These are phyloP conservation scores for Fusarium newnesense DNA, from an alignment of 2,329 filamentous ascomycete species.

Conservation along the genomic window DNA sequence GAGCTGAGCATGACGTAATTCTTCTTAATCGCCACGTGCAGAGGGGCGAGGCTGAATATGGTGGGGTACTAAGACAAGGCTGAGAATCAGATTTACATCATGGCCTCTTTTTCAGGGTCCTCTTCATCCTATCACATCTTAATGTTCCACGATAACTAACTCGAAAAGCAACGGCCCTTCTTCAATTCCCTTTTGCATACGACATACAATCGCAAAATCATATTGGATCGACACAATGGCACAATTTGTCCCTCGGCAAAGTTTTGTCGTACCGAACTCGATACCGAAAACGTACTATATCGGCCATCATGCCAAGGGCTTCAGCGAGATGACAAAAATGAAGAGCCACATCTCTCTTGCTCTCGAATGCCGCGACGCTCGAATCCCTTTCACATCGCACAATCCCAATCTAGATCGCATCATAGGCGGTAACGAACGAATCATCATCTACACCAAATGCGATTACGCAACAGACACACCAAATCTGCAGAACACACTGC, in stretches of 20 bases:
- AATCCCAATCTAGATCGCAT: conserved; percentile 89
- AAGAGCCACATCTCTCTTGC: conserved; percentile 86
- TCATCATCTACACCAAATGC: conserved; percentile 91
- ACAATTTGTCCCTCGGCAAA: conserved; percentile 76
- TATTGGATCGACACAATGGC: conserved; percentile 37
- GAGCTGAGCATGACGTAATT: conserved; percentile 33
- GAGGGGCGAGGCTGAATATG: conserved; percentile 3
- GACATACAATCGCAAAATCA: background rate
- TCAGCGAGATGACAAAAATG: conserved; percentile 81
- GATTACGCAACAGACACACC: conserved; percentile 70
- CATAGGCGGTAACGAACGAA: conserved; percentile 75
- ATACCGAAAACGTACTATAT: conserved; percentile 93
- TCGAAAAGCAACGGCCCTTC: background rate
- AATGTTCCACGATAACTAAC: background rate
- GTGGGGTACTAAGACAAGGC: conserved; percentile 24
- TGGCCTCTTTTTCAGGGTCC: conserved; percentile 18
- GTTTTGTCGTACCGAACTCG: conserved; percentile 76
- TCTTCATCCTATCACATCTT: background rate
- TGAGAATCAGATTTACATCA: conserved; percentile 21
- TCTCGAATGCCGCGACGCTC: conserved; percentile 93
- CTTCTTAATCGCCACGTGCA: conserved; percentile 31
- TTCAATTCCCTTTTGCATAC: background rate
- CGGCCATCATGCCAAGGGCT: conserved; percentile 86
- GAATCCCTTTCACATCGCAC: conserved; percentile 86
- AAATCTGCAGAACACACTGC: conserved; percentile 43